Percentiles rank a stretch among this genome's conserved stretches.
phyloP scores from a whole-genome alignment of 164 flowering plant genomes.

The Vitis cinerea region DNA sequence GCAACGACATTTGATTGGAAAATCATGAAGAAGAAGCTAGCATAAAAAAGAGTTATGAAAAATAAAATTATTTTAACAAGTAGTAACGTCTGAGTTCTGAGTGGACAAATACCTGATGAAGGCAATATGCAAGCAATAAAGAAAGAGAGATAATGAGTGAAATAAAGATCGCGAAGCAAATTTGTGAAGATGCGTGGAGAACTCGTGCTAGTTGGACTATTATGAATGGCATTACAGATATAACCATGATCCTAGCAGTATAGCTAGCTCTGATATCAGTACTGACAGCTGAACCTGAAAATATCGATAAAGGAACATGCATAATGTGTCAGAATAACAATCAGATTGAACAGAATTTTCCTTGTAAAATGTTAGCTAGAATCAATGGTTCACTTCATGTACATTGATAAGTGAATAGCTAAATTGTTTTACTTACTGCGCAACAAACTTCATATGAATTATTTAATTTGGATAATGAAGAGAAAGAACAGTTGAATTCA shows the following conservation, averaged over 20 bases:
- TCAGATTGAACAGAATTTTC: no score
- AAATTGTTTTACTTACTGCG: no score
- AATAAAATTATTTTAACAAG: no score
- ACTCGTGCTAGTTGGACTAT: conserved; percentile 10
- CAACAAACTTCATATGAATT: no score
- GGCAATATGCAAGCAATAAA: conserved; percentile 1
- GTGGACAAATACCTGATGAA: conserved; percentile 13
- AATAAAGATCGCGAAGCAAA: conserved; percentile 2
- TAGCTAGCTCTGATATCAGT: conserved; percentile 14
- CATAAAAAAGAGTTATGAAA: neutral
- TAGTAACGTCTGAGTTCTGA: conserved; percentile 4
- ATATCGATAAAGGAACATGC: neutral
- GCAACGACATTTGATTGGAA: neutral
- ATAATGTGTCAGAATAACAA: no score
- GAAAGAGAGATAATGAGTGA: conserved; percentile 12
- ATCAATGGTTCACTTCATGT: no score
- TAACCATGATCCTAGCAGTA: conserved; percentile 24
- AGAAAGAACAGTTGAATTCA: no score
- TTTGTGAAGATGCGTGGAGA: neutral
- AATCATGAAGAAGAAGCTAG: no score
- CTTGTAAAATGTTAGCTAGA: no score
- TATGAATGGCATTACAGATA: conserved; percentile 21
- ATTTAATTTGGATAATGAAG: no score
- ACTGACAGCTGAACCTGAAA: conserved; percentile 17
- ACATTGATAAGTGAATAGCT: no score